Conservation (phyloP, 2,329 filamentous ascomycete species). For the Alternaria sp. region DNA sequence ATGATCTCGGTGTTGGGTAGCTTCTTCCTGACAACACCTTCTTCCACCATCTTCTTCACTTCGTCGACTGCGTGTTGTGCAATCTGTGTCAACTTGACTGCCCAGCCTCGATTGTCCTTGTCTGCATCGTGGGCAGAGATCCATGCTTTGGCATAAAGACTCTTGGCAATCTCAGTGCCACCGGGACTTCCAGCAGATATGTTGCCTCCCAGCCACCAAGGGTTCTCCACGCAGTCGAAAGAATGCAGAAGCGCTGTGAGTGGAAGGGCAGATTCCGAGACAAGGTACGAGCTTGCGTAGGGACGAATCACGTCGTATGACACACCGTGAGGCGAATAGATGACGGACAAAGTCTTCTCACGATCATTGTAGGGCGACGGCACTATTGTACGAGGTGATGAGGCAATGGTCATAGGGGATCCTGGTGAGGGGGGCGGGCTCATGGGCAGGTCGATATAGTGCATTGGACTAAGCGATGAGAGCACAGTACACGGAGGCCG, state of each 20-base stretch:
- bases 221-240: constrained; percentile 67
- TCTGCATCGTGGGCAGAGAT: constrained; percentile 69
- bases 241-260: constrained; percentile 72
- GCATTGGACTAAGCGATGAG: constrained; percentile 41
- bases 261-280: constrained; percentile 65
- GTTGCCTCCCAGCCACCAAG: constrained; percentile 70
- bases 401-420: constrained; percentile 45
- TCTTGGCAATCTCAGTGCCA: constrained; percentile 65
- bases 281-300: constrained; percentile 67
- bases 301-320: constrained; percentile 62
- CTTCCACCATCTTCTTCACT: constrained; percentile 40
- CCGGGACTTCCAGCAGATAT: constrained; percentile 66
- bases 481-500: constrained; percentile 62
- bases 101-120: constrained; percentile 64
- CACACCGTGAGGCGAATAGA: constrained; percentile 73
- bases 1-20: constrained; percentile 28
- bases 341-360: constrained; percentile 64
- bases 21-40: constrained; percentile 22
- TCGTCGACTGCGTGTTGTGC: constrained; percentile 43
- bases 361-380: constrained; percentile 46
- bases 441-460: constrained; percentile 50
- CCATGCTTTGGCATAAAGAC: constrained; percentile 66
- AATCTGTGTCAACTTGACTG: constrained; percentile 61
- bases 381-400: constrained; percentile 44
- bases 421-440: constrained; percentile 48